Conservation (phyloP, 345 rosid genomes). For the Sonneratia alba region DNA sequence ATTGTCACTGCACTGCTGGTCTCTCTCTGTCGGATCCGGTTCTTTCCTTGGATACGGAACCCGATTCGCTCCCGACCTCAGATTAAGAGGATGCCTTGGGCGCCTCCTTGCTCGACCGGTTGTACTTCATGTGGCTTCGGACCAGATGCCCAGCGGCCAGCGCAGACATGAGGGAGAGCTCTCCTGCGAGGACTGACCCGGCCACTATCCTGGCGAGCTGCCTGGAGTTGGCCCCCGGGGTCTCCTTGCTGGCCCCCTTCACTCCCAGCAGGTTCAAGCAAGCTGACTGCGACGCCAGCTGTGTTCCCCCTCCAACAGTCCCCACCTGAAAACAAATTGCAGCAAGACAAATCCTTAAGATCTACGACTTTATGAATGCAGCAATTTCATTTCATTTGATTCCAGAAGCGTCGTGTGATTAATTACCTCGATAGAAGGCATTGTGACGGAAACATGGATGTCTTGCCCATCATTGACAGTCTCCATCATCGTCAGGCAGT, state of each 20-base stretch:
- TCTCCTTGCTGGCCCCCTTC: conserved; percentile 37
- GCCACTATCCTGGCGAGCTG: conserved; percentile 37
- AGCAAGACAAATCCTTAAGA: background rate
- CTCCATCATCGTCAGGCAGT: conserved; percentile 44
- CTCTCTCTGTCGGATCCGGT: too few relatives aligned
- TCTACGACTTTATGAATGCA: too few relatives aligned
- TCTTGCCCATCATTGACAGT: conserved; percentile 32
- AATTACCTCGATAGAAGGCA: conserved; percentile 35
- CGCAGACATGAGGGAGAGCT: conserved; percentile 51
- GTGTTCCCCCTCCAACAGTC: conserved; percentile 49
- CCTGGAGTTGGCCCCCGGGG: conserved; percentile 37
- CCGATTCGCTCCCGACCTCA: background rate
- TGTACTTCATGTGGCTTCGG: conserved; percentile 35
- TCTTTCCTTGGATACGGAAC: background rate
- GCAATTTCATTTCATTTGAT: too few relatives aligned
- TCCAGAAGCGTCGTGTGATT: background rate
- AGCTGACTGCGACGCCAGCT: conserved; percentile 47
- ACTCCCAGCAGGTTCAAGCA: conserved; percentile 49
- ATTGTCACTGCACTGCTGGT: too few relatives aligned
- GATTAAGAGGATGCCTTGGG: conserved; percentile 10
- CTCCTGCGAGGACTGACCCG: conserved; percentile 44
- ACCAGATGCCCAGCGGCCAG: conserved; percentile 33
- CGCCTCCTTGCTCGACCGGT: conserved; percentile 22
- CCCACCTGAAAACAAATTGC: conserved; percentile 28
- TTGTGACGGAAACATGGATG: conserved; percentile 34